A percentile compares a stretch with the other conserved stretches of the same genome.
Evolutionary conservation across 306 rosid genomes (phyloP).

Genomic region (Cajanus cajan): DNA sequence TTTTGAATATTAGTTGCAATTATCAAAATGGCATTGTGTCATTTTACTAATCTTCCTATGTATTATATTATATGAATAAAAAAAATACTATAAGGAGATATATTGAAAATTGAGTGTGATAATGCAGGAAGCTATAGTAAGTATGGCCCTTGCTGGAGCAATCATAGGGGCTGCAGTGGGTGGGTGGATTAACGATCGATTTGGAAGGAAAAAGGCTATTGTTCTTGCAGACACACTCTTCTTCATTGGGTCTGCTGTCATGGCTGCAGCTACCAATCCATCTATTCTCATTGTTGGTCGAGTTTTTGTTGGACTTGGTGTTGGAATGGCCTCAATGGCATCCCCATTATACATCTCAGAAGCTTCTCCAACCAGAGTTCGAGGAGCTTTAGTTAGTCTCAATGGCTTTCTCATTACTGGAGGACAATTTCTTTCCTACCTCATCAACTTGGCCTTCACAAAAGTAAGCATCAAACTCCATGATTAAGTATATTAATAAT

Average conservation of each 20-base stretch:
- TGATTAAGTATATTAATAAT: no score
- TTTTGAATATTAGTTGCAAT: no score
- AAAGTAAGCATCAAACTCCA: slow-evolving; percentile 30
- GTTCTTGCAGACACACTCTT: slow-evolving; percentile 50
- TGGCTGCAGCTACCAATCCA: slow-evolving; percentile 44
- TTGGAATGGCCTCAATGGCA: slow-evolving; percentile 66
- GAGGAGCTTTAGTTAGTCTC: slow-evolving; percentile 64
- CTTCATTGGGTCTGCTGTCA: slow-evolving; percentile 45
- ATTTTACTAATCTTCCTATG: no score
- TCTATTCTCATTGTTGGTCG: slow-evolving; percentile 48
- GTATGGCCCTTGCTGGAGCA: slow-evolving; percentile 67
- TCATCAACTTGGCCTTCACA: slow-evolving; percentile 60
- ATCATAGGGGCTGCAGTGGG: slow-evolving; percentile 58
- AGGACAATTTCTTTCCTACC: slow-evolving; percentile 61
- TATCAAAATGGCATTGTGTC: no score
- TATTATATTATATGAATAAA: no score
- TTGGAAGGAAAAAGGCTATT: slow-evolving; percentile 46
- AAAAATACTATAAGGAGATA: neutral
- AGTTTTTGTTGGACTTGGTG: slow-evolving; percentile 61
- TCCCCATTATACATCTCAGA: slow-evolving; percentile 70
- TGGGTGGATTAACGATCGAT: slow-evolving; percentile 57
- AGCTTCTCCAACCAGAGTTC: slow-evolving; percentile 57
- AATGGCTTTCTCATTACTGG: slow-evolving; percentile 63
- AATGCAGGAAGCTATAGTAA: slow-evolving; percentile 55
- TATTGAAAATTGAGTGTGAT: neutral